phyloP scores from a whole-genome alignment of 2,329 filamentous ascomycete species.

The Rhytidhysteron rufulum region DNA sequence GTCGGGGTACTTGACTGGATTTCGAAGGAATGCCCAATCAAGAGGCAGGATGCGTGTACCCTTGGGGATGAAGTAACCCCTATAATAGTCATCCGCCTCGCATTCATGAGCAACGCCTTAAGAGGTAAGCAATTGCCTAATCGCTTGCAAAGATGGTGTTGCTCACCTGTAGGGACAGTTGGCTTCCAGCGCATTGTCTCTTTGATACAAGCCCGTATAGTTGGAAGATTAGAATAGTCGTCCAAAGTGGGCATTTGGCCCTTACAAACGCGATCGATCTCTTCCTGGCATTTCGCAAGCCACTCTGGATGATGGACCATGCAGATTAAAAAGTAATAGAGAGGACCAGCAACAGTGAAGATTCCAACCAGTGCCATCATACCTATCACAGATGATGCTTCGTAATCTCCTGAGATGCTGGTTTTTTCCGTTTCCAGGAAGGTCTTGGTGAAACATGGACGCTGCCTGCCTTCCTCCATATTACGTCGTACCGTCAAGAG shows the following conservation, averaged over 20 bases:
- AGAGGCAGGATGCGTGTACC: slow-evolving; percentile 38
- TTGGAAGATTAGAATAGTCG: slow-evolving; percentile 41
- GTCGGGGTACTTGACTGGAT: slow-evolving; percentile 58
- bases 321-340: slow-evolving; percentile 35
- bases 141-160: slow-evolving; percentile 13
- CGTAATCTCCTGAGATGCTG: slow-evolving; percentile 34
- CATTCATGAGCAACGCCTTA: slow-evolving; percentile 50
- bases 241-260: slow-evolving; percentile 23
- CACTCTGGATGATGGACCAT: slow-evolving; percentile 36
- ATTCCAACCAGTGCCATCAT: slow-evolving; percentile 39
- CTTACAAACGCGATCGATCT: slow-evolving; percentile 27
- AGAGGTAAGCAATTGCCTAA: slow-evolving; percentile 3
- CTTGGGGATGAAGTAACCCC: slow-evolving; percentile 49
- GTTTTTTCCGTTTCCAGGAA: slow-evolving; percentile 37
- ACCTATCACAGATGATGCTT: slow-evolving; percentile 36
- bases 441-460: slow-evolving; percentile 28
- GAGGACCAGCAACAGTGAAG: slow-evolving; percentile 34
- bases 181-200: slow-evolving; percentile 44
- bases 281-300: slow-evolving; percentile 31
- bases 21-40: slow-evolving; percentile 37
- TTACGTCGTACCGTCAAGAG: slow-evolving; percentile 33
- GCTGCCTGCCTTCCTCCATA: slow-evolving; percentile 30
- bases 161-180: slow-evolving; percentile 41
- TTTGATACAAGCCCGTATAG: slow-evolving; percentile 47
- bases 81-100: slow-evolving; percentile 49